Base-by-base conservation (phyloP, 345 rosid species). In the Aquilaria sinensis region DNA sequence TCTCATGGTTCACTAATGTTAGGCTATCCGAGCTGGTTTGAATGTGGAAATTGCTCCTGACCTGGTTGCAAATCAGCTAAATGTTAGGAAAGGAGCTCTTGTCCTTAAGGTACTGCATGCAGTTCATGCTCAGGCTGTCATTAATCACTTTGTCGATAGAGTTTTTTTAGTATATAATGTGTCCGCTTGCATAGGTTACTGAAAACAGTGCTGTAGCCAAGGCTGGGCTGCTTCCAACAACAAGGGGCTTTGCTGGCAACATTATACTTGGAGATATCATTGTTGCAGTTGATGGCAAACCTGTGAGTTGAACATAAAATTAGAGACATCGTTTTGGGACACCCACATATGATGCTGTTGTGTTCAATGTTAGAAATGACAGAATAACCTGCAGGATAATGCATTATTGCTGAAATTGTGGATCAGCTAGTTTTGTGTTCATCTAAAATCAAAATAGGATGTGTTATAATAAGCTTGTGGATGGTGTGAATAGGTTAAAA, bases 31-130 rank as follows among this genome's bases (percentile, higher is more conserved):
- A 72, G 92, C 97, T 71, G 94, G 94, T 66, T 73, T 93, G 68
- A 81, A 88, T 72, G 62, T 93, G 45, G 97, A 90, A 53, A 67
- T 93, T 76, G 98, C 98, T 48, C 85, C 98, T 0, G 97, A 93
- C 71, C 70, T 76, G 61, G 76, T 88, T 60, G 92, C 98, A 70
- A 87, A 83, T 76, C 98, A 93, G 69, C 91, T 90, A 52, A 93
- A 90, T 70, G 97, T 93, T 72, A 84, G 88, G 30, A 90, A 78
- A 68, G 98, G 97, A 62, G 97, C 92, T 70, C 94, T 93, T 67
- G 68, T 93, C 13, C 83, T 93, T 72, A 86, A 80, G 92, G 98
- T 87, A 75, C 66, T 8, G 2, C 51, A 29, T 9, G 32, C 43
- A 37, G 7, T 37, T 37, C 7, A 4, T 37, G 43, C 43, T 68